phyloP scores from a whole-genome alignment of 2,329 filamentous ascomycete genomes.

The Epichloe glyceriae region DNA sequence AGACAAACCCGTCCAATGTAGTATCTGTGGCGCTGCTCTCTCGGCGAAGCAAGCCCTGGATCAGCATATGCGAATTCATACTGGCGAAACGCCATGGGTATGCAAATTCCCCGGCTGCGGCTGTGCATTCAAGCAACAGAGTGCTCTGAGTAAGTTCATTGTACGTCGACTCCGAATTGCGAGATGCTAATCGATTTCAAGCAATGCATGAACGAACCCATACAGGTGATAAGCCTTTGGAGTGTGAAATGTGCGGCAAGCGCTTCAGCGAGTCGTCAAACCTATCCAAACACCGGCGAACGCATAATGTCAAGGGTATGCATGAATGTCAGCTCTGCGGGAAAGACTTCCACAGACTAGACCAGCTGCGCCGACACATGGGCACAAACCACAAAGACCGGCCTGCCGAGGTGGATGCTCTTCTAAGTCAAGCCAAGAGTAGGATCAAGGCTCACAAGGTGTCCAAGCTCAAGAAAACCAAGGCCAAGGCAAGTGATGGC shows the following conservation, averaged over 20 bases:
- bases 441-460: conserved; percentile 6
- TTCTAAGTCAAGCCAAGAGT: conserved; percentile 8
- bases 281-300: conserved; percentile 51
- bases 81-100: conserved; percentile 48
- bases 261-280: conserved; percentile 54
- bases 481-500: conserved; percentile 1
- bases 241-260: conserved; percentile 45
- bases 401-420: conserved; percentile 9
- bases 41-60: conserved; percentile 56
- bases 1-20: conserved; percentile 49
- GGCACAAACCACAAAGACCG: conserved; percentile 21
- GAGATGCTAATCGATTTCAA: conserved; percentile 16
- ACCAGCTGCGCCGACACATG: conserved; percentile 46
- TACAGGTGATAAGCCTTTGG: conserved; percentile 49
- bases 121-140: conserved; percentile 53
- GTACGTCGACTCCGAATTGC: background rate
- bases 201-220: conserved; percentile 57
- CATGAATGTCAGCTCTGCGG: conserved; percentile 40
- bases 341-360: conserved; percentile 45
- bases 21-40: conserved; percentile 42
- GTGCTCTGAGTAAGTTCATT: conserved; percentile 43
- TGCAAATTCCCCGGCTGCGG: conserved; percentile 38
- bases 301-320: conserved; percentile 39
- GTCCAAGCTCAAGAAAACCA: conserved; percentile 6
- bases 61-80: conserved; percentile 55